Evolutionary conservation across 805 yeast genomes (phyloP).

Genomic region (Vanderwaltozyma tropicalis): DNA sequence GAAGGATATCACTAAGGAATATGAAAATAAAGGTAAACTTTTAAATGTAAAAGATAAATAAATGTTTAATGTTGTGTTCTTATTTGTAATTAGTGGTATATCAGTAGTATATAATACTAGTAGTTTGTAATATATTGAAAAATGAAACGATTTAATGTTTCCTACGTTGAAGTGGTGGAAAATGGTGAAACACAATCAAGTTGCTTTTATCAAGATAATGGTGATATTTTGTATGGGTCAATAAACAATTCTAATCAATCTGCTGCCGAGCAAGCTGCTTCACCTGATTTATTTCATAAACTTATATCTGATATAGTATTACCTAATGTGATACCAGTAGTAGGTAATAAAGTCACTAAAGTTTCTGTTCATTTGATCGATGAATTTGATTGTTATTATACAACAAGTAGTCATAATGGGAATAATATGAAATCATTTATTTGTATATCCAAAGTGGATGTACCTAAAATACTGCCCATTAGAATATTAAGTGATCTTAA

Average conservation of each 20-base stretch:
- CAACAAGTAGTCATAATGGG: slow-evolving; percentile 10
- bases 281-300: slow-evolving; percentile 18
- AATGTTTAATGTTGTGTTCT: too few species aligned
- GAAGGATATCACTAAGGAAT: too few species aligned
- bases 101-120: too few species aligned
- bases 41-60: too few species aligned
- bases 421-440: slow-evolving; percentile 12
- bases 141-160: slow-evolving; percentile 16
- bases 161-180: slow-evolving; percentile 22
- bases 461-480: slow-evolving; percentile 27
- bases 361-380: slow-evolving; percentile 27
- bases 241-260: slow-evolving; percentile 6
- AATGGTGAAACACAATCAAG: slow-evolving; percentile 15
- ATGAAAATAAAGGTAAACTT: too few species aligned
- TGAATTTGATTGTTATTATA: slow-evolving; percentile 27
- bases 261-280: slow-evolving; percentile 6
- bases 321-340: slow-evolving; percentile 22
- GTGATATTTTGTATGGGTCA: slow-evolving; percentile 17
- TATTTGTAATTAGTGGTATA: too few species aligned
- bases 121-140: background rate
- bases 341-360: slow-evolving; percentile 28
- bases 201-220: slow-evolving; percentile 13
- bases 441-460: slow-evolving; percentile 18
- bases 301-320: slow-evolving; percentile 23
- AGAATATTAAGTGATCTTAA: slow-evolving; percentile 25